Conservation (phyloP, 345 rosid genomes). For the Linum lewisii region DNA sequence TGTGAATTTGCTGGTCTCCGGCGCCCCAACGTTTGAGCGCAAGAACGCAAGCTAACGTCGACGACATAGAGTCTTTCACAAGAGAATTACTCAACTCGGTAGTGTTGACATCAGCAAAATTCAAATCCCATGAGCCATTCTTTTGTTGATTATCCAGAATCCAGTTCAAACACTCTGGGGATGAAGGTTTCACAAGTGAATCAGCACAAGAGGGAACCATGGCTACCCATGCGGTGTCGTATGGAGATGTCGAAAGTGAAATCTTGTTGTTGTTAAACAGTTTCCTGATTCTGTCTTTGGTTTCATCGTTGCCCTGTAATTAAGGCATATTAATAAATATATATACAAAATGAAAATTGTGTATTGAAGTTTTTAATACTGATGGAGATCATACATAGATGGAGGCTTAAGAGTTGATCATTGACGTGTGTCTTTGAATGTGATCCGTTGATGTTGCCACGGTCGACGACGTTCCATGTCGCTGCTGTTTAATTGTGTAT, state of each 20-base stretch:
- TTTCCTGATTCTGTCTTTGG: not conserved
- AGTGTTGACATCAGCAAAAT: too few relatives aligned
- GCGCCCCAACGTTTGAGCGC: not conserved
- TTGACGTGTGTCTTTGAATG: too few relatives aligned
- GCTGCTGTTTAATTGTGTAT: too few relatives aligned
- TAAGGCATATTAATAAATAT: too few relatives aligned
- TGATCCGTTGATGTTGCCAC: too few relatives aligned
- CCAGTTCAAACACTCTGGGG: not conserved
- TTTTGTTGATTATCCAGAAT: not conserved
- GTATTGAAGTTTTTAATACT: too few relatives aligned
- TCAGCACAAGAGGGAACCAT: not conserved
- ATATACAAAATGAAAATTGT: too few relatives aligned
- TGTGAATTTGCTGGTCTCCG: not conserved
- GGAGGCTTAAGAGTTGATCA: too few relatives aligned
- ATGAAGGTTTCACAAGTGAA: not conserved
- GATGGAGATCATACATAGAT: too few relatives aligned
- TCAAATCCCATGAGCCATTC: not conserved
- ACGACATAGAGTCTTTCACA: not conserved
- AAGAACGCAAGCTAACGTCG: not conserved
- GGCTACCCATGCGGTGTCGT: not conserved
- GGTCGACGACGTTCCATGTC: too few relatives aligned
- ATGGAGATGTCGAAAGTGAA: not conserved
- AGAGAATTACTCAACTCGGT: not conserved
- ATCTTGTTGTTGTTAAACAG: too few relatives aligned
- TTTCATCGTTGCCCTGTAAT: too few relatives aligned